Conservation (phyloP, 2,329 filamentous ascomycete species). For the Cadophora gregata region DNA sequence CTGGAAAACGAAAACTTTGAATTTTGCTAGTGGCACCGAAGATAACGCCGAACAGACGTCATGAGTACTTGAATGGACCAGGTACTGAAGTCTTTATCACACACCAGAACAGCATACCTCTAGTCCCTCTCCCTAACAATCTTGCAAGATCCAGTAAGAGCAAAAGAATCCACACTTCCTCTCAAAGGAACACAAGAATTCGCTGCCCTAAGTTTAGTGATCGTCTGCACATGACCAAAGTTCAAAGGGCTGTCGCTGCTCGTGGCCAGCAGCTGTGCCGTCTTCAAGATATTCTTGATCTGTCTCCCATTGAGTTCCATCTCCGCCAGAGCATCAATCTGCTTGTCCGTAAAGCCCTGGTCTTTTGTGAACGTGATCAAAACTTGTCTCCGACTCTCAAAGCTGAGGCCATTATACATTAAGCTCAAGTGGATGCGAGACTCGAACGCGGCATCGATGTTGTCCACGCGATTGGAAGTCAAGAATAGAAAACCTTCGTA, state of each 20-base stretch:
- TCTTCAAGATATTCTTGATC: constrained; percentile 46
- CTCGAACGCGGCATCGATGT: constrained; percentile 30
- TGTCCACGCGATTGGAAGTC: constrained; percentile 35
- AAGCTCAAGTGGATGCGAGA: constrained; percentile 30
- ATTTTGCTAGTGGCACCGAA: background rate
- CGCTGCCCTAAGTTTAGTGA: too few species aligned
- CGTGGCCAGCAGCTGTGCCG: constrained; percentile 41
- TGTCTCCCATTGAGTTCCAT: constrained; percentile 43
- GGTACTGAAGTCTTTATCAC: too few species aligned
- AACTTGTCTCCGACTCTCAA: constrained; percentile 32
- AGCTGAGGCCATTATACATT: constrained; percentile 30
- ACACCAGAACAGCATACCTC: too few species aligned
- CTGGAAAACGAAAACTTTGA: background rate
- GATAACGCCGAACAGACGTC: background rate
- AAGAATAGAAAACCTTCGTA: constrained; percentile 42
- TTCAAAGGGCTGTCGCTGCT: too few species aligned
- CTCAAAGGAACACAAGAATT: too few species aligned
- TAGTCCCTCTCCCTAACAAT: too few species aligned
- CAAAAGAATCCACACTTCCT: too few species aligned
- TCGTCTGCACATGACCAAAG: too few species aligned
- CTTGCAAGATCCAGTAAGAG: too few species aligned
- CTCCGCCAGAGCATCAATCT: too few species aligned
- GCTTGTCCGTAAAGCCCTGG: constrained; percentile 21
- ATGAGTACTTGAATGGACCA: background rate
- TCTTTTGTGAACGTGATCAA: constrained; percentile 35